These are phyloP conservation scores for Berkeleyomyces basicola DNA, from an alignment of 2,329 filamentous ascomycete species.

Conservation along the genomic window DNA sequence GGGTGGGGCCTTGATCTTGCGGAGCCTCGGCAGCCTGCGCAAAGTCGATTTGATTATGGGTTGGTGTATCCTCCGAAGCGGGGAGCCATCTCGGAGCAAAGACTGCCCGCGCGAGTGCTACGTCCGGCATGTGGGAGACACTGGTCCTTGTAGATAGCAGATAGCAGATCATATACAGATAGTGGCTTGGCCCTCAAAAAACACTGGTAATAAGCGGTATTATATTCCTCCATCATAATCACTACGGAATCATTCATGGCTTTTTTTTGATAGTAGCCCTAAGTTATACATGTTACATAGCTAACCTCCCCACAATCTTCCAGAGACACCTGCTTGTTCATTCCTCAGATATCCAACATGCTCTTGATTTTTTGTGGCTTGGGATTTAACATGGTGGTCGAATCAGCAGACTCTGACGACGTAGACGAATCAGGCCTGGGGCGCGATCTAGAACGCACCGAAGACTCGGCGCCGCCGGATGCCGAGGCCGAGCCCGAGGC, in stretches of 20 bases:
- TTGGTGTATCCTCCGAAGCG: no score
- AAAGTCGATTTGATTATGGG: no score
- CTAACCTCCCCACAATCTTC: not conserved
- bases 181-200: no score
- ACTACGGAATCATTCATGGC: not conserved
- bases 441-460: not conserved
- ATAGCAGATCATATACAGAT: no score
- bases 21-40: no score
- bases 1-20: no score
- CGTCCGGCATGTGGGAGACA: no score
- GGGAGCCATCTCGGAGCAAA: no score
- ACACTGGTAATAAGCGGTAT: no score
- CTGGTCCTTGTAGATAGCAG: no score
- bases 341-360: slow-evolving; percentile 37
- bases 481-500: slow-evolving; percentile 17
- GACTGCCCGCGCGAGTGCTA: no score
- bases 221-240: not conserved
- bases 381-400: slow-evolving; percentile 30
- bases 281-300: not conserved
- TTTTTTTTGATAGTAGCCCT: no score
- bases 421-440: slow-evolving; percentile 21
- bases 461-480: slow-evolving; percentile 13
- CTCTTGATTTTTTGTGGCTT: slow-evolving; percentile 39
- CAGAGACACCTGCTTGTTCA: not conserved
- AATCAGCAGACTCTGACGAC: slow-evolving; percentile 26